Percentiles rank a stretch among this genome's conserved stretches.
Conservation (phyloP, 805 yeast genomes). For the Candida taoyuanica region DNA sequence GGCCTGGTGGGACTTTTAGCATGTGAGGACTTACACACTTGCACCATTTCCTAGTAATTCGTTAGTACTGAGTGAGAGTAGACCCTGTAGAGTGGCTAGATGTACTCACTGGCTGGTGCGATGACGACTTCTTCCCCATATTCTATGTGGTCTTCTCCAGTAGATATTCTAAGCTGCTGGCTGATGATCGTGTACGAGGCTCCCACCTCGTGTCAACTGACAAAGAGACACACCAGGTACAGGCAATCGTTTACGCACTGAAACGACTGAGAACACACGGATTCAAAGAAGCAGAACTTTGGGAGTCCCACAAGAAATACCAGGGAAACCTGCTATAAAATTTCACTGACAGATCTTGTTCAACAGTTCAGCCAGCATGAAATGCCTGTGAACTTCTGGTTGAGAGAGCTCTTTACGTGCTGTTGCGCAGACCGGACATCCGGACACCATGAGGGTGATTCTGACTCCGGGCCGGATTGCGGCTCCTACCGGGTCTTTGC, state of each 20-base stretch:
- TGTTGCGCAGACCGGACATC: too few species aligned
- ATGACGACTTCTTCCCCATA: conserved; percentile 20
- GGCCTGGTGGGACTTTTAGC: background rate
- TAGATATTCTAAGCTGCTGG: too few species aligned
- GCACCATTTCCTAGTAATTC: conserved; percentile 36
- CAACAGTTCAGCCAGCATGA: background rate
- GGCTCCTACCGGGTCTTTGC: background rate
- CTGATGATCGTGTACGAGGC: too few species aligned
- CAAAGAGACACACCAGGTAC: too few species aligned
- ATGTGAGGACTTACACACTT: conserved; percentile 26
- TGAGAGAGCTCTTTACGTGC: background rate
- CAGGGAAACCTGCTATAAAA: too few species aligned
- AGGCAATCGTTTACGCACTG: too few species aligned
- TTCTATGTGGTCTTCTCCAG: background rate
- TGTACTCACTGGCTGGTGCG: conserved; percentile 22
- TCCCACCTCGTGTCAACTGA: too few species aligned
- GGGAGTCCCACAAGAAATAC: too few species aligned
- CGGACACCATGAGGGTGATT: background rate
- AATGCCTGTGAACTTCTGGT: conserved; percentile 3
- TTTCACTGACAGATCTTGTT: too few species aligned
- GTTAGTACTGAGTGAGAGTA: background rate
- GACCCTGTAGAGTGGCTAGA: background rate
- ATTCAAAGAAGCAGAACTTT: too few species aligned
- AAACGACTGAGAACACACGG: too few species aligned
- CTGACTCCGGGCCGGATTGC: background rate